Base-by-base conservation (phyloP, 805 yeast genomes). In the Tetrapisispora fleetii region DNA sequence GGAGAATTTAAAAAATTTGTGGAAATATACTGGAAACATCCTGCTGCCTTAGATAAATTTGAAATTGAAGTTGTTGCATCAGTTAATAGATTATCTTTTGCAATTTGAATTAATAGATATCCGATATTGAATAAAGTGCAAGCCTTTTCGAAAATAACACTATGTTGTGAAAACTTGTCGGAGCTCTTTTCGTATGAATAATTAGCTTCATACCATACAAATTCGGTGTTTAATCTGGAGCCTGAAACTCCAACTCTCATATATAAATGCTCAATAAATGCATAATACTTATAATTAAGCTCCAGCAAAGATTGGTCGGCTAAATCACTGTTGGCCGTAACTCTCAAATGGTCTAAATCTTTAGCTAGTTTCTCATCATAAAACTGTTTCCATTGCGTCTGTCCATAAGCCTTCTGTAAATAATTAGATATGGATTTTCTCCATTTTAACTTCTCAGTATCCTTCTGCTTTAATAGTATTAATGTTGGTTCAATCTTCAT, bases 1-100 rank as follows among this genome's bases (percentile, higher is more conserved):
- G 98, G 96, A 0, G 96, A 91, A 65, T 90, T 93, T 43, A 89
- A 68, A 65, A 91, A 91, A 64, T 84, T 85, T 55, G 85, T 91
- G 40, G 82, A 74, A 24, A 90, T 70, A 55, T 78, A 85, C 51
- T 77, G 74, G 58, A 77, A 84, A 30, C 88, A 75, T 1, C 96
- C 95, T 4, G 93, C 83, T 1, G 96, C 80, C 50, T 80, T 81
- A 52, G 87, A 87, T 57, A 84, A 77, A 44, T 70, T 65, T 37
- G 76, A 77, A 52, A 81, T 73, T 0, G 88, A 72, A n/a, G 65
- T 63, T 56, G 85, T 89, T 58, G 75, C 69, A 48, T 79, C 70
- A 4, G 65, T 69, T 21, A 56, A 59, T 14, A 68, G 51, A 3
- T 62, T 60, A 13, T 64, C 62, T 10, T 65, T 61, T 2, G 81